Evolutionary conservation across 768 basidiomycete species (phyloP).

Genomic region (Dacryopinax spathularia): DNA sequence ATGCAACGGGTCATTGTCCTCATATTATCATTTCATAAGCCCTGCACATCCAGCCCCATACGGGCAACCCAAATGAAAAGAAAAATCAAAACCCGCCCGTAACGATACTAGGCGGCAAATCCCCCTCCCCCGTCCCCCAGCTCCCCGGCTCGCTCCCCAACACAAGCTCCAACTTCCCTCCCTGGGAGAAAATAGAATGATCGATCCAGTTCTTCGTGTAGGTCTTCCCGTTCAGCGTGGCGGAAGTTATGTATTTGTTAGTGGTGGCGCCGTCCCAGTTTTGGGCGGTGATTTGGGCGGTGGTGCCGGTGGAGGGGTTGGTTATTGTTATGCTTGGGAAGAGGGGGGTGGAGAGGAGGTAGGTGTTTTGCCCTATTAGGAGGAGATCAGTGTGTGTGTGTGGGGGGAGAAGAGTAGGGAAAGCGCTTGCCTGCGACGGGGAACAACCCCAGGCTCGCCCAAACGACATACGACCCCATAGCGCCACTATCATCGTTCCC

Average conservation of each 20-base stretch:
- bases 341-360: slow-evolving; percentile 35
- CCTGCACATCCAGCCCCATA: too few relatives aligned
- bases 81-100: background rate
- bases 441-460: slow-evolving; percentile 39
- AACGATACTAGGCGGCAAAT: slow-evolving; percentile 10
- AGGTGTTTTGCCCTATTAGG: slow-evolving; percentile 6
- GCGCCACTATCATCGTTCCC: slow-evolving; percentile 42
- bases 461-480: slow-evolving; percentile 37
- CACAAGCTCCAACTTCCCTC: slow-evolving; percentile 12
- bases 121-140: slow-evolving; percentile 10
- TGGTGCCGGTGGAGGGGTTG: slow-evolving; percentile 29
- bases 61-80: background rate
- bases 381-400: background rate
- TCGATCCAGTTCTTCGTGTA: slow-evolving; percentile 14
- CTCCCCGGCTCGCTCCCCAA: slow-evolving; percentile 7
- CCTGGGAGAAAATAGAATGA: slow-evolving; percentile 11
- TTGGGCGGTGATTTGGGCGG: slow-evolving; percentile 30
- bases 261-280: slow-evolving; percentile 31
- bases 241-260: slow-evolving; percentile 30
- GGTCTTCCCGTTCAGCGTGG: slow-evolving; percentile 30
- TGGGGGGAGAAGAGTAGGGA: background rate
- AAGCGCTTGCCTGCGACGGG: slow-evolving; percentile 30
- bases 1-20: too few relatives aligned
- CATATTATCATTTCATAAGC: too few relatives aligned
- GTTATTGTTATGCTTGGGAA: slow-evolving; percentile 32